Percentiles rank a stretch among this genome's conserved stretches.
These are phyloP conservation scores for Ampelocalamus luodianensis DNA, from an alignment of 176 grass and related monocot genomes.

Conservation along the genomic window DNA sequence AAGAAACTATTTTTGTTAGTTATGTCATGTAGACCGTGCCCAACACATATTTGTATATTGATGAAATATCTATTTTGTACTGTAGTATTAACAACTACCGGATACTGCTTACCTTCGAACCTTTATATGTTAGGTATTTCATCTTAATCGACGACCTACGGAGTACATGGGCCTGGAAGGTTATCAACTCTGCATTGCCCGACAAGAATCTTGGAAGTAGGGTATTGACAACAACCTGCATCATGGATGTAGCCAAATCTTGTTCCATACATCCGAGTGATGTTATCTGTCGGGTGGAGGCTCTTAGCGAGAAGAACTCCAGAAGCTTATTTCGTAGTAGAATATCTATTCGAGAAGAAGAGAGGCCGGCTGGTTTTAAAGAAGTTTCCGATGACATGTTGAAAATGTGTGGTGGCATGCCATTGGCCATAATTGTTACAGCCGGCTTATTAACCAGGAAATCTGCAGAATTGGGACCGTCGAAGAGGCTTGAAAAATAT, in stretches of 20 bases:
- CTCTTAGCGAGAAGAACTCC: not conserved
- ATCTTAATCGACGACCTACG: constrained; percentile 17
- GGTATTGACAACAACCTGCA: constrained; percentile 34
- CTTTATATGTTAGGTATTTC: constrained; percentile 23
- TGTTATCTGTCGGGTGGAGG: not conserved
- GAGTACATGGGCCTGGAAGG: not conserved
- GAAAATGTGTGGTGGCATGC: constrained; percentile 22
- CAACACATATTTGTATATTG: no score
- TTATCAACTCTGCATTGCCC: constrained; percentile 20
- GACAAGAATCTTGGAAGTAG: constrained; percentile 16
- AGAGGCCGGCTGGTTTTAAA: not conserved
- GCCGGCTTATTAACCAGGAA: constrained; percentile 1
- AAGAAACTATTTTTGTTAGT: no score
- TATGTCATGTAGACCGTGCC: no score
- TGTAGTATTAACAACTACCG: no score
- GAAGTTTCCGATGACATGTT: not conserved
- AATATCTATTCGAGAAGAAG: constrained; percentile 4
- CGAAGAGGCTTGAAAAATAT: no score
- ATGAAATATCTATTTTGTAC: no score
- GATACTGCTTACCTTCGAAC: not conserved
- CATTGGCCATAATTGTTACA: constrained; percentile 36
- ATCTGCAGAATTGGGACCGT: not conserved
- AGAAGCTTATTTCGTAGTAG: not conserved
- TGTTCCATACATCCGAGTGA: constrained; percentile 11
- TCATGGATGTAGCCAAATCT: constrained; percentile 7